Evolutionary conservation across 108 stramenopile genomes (phyloP).

Genomic region (Cyclotella kingstonii): DNA sequence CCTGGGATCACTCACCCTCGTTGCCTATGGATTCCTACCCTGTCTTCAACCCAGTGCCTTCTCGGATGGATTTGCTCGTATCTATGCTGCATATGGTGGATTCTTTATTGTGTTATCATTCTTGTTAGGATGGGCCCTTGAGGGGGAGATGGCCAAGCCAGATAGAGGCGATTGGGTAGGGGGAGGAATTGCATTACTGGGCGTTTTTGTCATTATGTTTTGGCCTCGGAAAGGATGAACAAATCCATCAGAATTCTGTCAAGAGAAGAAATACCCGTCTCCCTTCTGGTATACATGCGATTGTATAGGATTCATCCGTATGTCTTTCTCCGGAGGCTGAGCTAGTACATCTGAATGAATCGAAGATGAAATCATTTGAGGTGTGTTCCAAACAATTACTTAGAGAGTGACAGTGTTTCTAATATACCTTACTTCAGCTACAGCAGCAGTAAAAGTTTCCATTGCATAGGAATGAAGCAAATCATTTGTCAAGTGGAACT

Average conservation of each 20-base stretch:
- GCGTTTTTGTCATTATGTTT: slow-evolving; percentile 62
- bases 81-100: slow-evolving; percentile 85
- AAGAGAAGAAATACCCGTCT: not conserved
- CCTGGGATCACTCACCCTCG: slow-evolving; percentile 57
- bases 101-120: slow-evolving; percentile 78
- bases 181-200: slow-evolving; percentile 58
- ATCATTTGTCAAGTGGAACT: not conserved
- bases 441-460: not conserved
- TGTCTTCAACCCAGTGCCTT: slow-evolving; percentile 62
- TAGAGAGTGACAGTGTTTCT: too few relatives aligned
- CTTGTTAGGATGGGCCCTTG: slow-evolving; percentile 72
- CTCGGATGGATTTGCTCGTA: slow-evolving; percentile 65
- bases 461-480: not conserved
- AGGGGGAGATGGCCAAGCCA: slow-evolving; percentile 58
- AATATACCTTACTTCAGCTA: not conserved
- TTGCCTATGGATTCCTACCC: slow-evolving; percentile 76
- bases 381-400: too few relatives aligned
- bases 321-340: too few relatives aligned
- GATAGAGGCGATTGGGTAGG: slow-evolving; percentile 73
- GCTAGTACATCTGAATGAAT: too few relatives aligned
- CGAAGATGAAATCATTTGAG: too few relatives aligned
- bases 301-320: too few relatives aligned
- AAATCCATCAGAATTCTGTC: not conserved
- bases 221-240: slow-evolving; percentile 61
- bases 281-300: not conserved